Base-by-base conservation (phyloP, 129 eudicot genomes). In the Apium graveolens region DNA sequence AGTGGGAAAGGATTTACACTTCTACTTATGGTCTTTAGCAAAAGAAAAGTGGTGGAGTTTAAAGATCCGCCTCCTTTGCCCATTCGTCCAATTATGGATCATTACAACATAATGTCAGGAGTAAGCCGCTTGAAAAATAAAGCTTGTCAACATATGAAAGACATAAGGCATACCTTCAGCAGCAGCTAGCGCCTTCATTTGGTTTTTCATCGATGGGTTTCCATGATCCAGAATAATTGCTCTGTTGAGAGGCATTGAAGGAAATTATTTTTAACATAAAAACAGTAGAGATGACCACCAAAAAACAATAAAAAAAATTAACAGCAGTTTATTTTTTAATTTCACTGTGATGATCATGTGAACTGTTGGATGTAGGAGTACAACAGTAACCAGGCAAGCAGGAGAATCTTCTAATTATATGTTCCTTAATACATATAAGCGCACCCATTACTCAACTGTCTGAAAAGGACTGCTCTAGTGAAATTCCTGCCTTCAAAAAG, bases 121-220 rank as follows among this genome's bases (percentile, higher is more conserved):
- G 48, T 31, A 38, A 70, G 39, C 75, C 24, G 11, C 39, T 66
- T 31, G 41, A 16, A 32, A 27, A 27, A 24, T 21, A 62, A 62
- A 62, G 32, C 69, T 62, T 11, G 69, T 10, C 69, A 26, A 27
- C 27, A 31, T 49, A 31, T 11, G 31, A 31, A 12, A 75, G 77
- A 26, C 76, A 78, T 16, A 38, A 32, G 11, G 32, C 86, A 82
- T 88, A 96, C 99, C 90, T 82, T 96, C 97, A 68, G 90, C 91
- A 75, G 95, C 97, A 88, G 91, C 97, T 78, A 92, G 44, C 69
- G 91, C 96, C 91, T 90, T 90, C 86, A 82, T 74, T 81, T 90
- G 97, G 85, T 73, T 90, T 92, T 90, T 90, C 99, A 81, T 87
- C 44, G 93, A 81, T 77, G 96, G 89, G 79, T 91, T 94, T 73